Percentiles rank a stretch among this genome's conserved stretches.
phyloP scores from a whole-genome alignment of 192 early-diverging fungal species.

The Coemansia erecta region DNA sequence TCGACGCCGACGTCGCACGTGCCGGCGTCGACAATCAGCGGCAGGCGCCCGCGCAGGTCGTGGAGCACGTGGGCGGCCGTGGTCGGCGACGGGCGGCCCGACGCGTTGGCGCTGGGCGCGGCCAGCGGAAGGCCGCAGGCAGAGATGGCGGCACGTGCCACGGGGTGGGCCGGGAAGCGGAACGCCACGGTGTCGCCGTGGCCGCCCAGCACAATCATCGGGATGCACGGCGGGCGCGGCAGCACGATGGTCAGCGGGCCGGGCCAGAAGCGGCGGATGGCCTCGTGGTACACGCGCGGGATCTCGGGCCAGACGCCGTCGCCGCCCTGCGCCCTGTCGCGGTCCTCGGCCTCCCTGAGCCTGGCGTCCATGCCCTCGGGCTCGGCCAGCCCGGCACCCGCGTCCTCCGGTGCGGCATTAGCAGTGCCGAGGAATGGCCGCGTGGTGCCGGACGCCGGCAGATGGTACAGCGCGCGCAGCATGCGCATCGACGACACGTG shows the following conservation, averaged over 20 bases:
- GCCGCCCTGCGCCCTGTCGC: slow-evolving; percentile 22
- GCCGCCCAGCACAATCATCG: slow-evolving; percentile 76
- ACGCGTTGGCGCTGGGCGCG: slow-evolving; percentile 97
- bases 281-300: slow-evolving; percentile 64
- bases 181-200: slow-evolving; percentile 82
- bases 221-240: slow-evolving; percentile 63
- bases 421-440: slow-evolving; percentile 45
- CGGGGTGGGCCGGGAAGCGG: slow-evolving; percentile 87
- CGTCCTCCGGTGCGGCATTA: slow-evolving; percentile 42
- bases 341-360: slow-evolving; percentile 14
- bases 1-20: slow-evolving; percentile 89
- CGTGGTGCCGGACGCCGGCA: slow-evolving; percentile 32
- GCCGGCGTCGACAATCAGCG: slow-evolving; percentile 89
- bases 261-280: slow-evolving; percentile 82
- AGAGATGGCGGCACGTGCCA: slow-evolving; percentile 86
- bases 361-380: slow-evolving; percentile 3
- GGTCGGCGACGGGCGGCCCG: slow-evolving; percentile 93
- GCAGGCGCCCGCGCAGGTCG: slow-evolving; percentile 77
- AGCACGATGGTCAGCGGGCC: slow-evolving; percentile 91
- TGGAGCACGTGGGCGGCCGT: slow-evolving; percentile 80
- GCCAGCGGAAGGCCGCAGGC: slow-evolving; percentile 85
- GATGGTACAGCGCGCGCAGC: slow-evolving; percentile 65
- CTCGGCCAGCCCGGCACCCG: neutral
- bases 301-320: slow-evolving; percentile 57
- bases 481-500: slow-evolving; percentile 90